These are phyloP conservation scores for Fremontodendron californicum DNA, from an alignment of 345 rosid genomes.

Conservation along the genomic window DNA sequence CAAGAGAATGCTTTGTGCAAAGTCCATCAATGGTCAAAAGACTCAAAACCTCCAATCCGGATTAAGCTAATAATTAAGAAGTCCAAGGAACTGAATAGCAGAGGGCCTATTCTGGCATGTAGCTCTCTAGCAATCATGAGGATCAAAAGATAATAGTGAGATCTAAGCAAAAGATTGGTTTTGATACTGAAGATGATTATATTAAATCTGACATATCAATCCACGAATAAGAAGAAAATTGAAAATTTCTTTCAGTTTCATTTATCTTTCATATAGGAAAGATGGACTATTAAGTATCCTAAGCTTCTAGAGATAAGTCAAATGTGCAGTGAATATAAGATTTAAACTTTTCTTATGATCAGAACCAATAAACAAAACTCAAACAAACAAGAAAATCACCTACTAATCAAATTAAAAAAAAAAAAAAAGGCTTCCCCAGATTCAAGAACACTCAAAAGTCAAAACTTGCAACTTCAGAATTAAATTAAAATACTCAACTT, in stretches of 20 bases:
- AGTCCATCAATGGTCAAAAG: no score
- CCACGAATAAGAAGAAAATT: background rate
- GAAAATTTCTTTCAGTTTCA: background rate
- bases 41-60: background rate
- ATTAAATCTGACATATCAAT: background rate
- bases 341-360: background rate
- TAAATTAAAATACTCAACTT: background rate
- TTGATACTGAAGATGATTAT: background rate
- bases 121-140: constrained; percentile 3
- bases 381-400: background rate
- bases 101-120: background rate
- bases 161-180: background rate
- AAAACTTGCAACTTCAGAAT: background rate
- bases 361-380: background rate
- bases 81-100: background rate
- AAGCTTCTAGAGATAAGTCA: background rate
- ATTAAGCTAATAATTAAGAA: background rate
- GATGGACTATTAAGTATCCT: background rate
- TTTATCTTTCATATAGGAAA: background rate
- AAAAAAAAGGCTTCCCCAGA: background rate
- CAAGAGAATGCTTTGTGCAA: background rate
- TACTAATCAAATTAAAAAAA: background rate
- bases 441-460: constrained; percentile 5
- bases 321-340: background rate
- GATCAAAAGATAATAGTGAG: background rate